Conservation (phyloP, 176 grass and related monocot species). For the Oryza longistaminata region DNA sequence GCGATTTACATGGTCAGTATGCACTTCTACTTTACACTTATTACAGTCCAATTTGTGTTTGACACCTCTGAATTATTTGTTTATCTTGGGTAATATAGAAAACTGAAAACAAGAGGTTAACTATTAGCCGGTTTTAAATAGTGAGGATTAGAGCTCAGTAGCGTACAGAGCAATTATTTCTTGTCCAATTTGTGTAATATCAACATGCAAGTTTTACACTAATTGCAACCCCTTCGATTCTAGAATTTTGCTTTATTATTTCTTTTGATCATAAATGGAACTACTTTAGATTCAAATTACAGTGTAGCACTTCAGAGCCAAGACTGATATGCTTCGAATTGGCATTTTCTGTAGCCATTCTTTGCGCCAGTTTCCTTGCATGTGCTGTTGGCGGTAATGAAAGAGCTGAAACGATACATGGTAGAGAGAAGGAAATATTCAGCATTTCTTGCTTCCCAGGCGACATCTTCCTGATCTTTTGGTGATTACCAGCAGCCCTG, state of each 20-base stretch:
- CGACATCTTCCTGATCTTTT: slow-evolving; percentile 42
- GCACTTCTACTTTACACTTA: not conserved
- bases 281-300: not conserved
- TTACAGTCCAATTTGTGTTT: not conserved
- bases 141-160: not conserved
- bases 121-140: not conserved
- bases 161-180: not conserved
- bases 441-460: slow-evolving; percentile 50
- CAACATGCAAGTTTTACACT: not conserved
- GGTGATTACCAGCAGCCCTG: not conserved
- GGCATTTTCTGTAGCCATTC: slow-evolving; percentile 64
- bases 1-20: slow-evolving; percentile 98
- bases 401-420: slow-evolving; percentile 88
- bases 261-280: not conserved
- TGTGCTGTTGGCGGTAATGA: slow-evolving; percentile 86
- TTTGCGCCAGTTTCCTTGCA: slow-evolving; percentile 91
- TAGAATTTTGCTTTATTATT: not conserved
- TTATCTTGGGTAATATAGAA: not conserved
- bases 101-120: not conserved
- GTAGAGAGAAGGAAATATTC: slow-evolving; percentile 71
- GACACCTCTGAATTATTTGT: not conserved
- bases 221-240: not conserved
- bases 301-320: not conserved
- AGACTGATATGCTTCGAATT: not conserved
- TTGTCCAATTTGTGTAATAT: not conserved